A percentile compares a stretch with the other conserved stretches of the same genome.
These are phyloP conservation scores for Geranium brycei DNA, from an alignment of 345 rosid genomes.

Conservation along the genomic window DNA sequence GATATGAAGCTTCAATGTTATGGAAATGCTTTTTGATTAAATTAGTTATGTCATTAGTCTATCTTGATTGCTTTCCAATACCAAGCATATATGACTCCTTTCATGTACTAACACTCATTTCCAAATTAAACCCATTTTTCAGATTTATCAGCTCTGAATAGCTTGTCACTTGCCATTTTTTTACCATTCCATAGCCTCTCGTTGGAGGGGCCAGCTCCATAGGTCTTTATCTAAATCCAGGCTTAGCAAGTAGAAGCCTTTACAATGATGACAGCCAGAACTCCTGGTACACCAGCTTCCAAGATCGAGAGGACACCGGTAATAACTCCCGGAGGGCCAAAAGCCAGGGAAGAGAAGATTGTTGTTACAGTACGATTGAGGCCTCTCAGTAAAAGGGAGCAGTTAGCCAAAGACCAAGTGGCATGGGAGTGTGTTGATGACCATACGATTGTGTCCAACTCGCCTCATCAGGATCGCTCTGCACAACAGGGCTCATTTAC, in stretches of 20 bases:
- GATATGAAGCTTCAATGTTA: no score
- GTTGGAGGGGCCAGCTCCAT: not conserved
- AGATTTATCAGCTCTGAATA: not conserved
- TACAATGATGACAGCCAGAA: slow-evolving; percentile 32
- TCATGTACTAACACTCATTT: not conserved
- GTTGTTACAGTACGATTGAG: slow-evolving; percentile 90
- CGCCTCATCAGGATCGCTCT: slow-evolving; percentile 63
- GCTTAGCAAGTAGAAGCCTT: not conserved
- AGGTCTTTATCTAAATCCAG: not conserved
- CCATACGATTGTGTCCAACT: slow-evolving; percentile 58
- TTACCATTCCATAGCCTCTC: not conserved
- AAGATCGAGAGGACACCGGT: slow-evolving; percentile 66
- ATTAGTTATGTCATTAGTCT: no score
- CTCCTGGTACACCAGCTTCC: slow-evolving; percentile 78
- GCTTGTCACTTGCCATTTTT: no score
- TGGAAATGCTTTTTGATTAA: no score
- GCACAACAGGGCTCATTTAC: slow-evolving; percentile 66
- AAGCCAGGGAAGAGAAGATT: slow-evolving; percentile 81
- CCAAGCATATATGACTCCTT: not conserved
- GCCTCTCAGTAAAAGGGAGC: slow-evolving; percentile 85
- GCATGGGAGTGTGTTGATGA: slow-evolving; percentile 96
- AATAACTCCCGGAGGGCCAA: slow-evolving; percentile 63
- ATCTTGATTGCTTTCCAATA: not conserved
- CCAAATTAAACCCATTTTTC: not conserved
- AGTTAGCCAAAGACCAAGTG: slow-evolving; percentile 67